These are phyloP conservation scores for Saccharomycopsis capsularis DNA, from an alignment of 805 yeast species.

Conservation along the genomic window DNA sequence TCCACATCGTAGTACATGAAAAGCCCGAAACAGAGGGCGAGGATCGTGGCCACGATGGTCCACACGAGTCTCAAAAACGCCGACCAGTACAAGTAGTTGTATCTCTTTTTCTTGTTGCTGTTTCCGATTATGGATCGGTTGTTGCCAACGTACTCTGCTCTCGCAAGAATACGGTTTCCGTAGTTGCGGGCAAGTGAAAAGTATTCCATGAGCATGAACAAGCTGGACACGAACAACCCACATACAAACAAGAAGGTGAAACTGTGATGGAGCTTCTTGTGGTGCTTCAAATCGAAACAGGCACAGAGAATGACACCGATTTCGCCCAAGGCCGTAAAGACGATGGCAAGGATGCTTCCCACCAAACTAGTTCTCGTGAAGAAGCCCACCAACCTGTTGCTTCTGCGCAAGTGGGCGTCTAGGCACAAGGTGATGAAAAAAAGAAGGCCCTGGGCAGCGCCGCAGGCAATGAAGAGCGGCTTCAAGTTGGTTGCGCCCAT, in stretches of 20 bases:
- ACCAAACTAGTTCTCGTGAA: slow-evolving; percentile 30
- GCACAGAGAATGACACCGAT: slow-evolving; percentile 69
- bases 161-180: background rate
- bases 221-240: slow-evolving; percentile 1
- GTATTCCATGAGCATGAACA: background rate
- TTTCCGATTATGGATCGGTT: background rate
- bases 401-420: slow-evolving; percentile 56
- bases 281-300: slow-evolving; percentile 57
- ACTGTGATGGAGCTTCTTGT: slow-evolving; percentile 22
- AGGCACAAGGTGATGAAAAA: slow-evolving; percentile 55
- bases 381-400: slow-evolving; percentile 28
- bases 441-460: slow-evolving; percentile 71
- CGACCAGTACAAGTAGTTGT: slow-evolving; percentile 22
- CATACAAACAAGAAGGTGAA: slow-evolving; percentile 3
- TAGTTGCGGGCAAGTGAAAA: background rate
- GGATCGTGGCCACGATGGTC: slow-evolving; percentile 55
- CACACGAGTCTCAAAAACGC: slow-evolving; percentile 53
- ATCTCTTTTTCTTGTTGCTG: slow-evolving; percentile 41
- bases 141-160: background rate
- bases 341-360: slow-evolving; percentile 37
- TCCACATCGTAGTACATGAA: slow-evolving; percentile 29
- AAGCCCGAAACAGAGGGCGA: slow-evolving; percentile 65
- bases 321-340: slow-evolving; percentile 48
- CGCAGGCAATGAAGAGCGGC: slow-evolving; percentile 75
- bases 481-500: slow-evolving; percentile 83